Percentiles rank a stretch among this genome's conserved stretches.
phyloP scores from a whole-genome alignment of 192 early-diverging fungal genomes.

The Lobulomyces angularis region DNA sequence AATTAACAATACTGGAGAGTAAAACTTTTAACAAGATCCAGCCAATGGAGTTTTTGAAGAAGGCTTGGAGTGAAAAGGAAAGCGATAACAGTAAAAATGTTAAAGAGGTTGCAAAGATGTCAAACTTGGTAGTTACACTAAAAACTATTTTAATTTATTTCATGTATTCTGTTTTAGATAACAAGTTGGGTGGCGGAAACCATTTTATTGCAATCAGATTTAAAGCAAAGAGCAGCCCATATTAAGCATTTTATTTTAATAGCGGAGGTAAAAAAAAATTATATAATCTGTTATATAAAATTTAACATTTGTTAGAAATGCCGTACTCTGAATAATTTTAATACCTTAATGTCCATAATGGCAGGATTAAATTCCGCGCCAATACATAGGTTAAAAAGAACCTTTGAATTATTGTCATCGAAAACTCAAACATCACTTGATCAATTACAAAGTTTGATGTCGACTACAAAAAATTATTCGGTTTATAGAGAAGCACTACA shows the following conservation, averaged over 20 bases:
- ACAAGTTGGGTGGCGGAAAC: constrained; percentile 71
- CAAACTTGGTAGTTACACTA: too few relatives aligned
- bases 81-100: too few relatives aligned
- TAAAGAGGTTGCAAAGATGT: too few relatives aligned
- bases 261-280: constrained; percentile 10
- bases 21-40: constrained; percentile 68
- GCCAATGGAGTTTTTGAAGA: constrained; percentile 79
- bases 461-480: constrained; percentile 65
- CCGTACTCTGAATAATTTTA: constrained; percentile 70
- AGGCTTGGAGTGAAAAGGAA: constrained; percentile 64
- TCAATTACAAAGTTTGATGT: constrained; percentile 61
- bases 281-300: too few relatives aligned
- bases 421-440: constrained; percentile 20
- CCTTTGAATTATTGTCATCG: constrained; percentile 53
- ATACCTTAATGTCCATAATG: constrained; percentile 67
- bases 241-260: constrained; percentile 70
- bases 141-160: too few relatives aligned
- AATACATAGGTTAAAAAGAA: constrained; percentile 64
- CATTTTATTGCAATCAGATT: constrained; percentile 66
- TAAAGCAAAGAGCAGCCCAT: constrained; percentile 55
- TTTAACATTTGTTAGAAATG: constrained; percentile 42
- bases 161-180: too few relatives aligned
- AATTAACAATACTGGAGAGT: constrained; percentile 89
- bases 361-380: constrained; percentile 69
- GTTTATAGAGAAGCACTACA: constrained; percentile 73